Percentiles rank a stretch among this genome's conserved stretches.
These are phyloP conservation scores for Macadamia tetraphylla DNA, from an alignment of 164 flowering plant species.

Conservation along the genomic window DNA sequence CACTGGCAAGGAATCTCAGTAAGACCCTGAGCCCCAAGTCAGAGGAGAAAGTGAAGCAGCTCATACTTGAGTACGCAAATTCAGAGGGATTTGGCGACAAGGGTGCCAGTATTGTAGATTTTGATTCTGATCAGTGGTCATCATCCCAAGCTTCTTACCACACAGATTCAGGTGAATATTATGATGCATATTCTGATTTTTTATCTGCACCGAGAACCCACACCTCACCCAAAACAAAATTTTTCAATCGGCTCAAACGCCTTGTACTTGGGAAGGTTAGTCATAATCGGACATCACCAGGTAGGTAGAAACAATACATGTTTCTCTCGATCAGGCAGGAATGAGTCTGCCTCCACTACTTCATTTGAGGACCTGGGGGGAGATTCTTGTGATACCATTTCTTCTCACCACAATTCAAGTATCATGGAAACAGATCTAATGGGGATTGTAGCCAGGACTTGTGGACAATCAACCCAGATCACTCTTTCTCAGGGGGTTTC, in stretches of 20 bases:
- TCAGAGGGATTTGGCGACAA: constrained; percentile 40
- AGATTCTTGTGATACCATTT: constrained; percentile 15
- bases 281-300: constrained; percentile 19
- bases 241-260: constrained; percentile 53
- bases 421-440: neutral
- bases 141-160: constrained; percentile 50
- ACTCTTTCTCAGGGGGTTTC: constrained; percentile 12
- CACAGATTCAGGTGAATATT: constrained; percentile 51
- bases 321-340: constrained; percentile 10
- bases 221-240: constrained; percentile 30
- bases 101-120: constrained; percentile 24
- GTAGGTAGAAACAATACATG: constrained; percentile 13
- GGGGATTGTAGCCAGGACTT: constrained; percentile 14
- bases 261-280: constrained; percentile 45
- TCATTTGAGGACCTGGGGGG: constrained; percentile 23
- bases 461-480: constrained; percentile 9
- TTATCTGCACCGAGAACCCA: constrained; percentile 22
- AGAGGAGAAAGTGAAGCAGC: constrained; percentile 77
- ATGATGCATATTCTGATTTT: constrained; percentile 38
- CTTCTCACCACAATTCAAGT: constrained; percentile 18
- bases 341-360: constrained; percentile 8
- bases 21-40: constrained; percentile 70
- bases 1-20: constrained; percentile 77
- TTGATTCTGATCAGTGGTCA: constrained; percentile 57
- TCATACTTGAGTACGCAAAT: constrained; percentile 76